Conservation (phyloP, 1,284 basidiomycete genomes). For the Apiotrichum porosum region DNA sequence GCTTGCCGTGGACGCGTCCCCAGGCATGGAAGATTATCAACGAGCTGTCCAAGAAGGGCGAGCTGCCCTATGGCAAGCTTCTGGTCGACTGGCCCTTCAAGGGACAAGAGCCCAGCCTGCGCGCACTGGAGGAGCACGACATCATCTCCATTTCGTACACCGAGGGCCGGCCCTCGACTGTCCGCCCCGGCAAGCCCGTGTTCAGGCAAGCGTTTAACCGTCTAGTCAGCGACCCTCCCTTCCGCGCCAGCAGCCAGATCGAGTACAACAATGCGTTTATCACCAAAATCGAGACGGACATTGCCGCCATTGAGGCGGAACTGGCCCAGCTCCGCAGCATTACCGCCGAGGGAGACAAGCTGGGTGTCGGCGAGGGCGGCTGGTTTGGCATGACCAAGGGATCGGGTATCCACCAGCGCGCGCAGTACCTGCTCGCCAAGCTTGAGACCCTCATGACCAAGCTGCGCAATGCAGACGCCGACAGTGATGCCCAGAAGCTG, state of each 20-base stretch:
- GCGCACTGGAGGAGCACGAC: constrained; percentile 84
- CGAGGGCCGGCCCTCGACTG: constrained; percentile 75
- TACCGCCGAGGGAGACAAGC: constrained; percentile 37
- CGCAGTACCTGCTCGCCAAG: constrained; percentile 66
- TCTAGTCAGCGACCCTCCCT: constrained; percentile 72
- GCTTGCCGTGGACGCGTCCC: constrained; percentile 73
- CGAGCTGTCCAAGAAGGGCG: constrained; percentile 62
- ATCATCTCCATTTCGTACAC: constrained; percentile 72
- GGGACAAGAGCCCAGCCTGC: constrained; percentile 73
- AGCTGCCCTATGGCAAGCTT: constrained; percentile 76
- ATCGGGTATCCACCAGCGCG: constrained; percentile 60
- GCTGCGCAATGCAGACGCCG: constrained; percentile 63
- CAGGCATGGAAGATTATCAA: constrained; percentile 86
- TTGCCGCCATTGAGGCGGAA: constrained; percentile 72
- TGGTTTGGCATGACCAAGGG: constrained; percentile 49
- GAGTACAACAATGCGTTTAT: constrained; percentile 71
- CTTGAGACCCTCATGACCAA: constrained; percentile 65
- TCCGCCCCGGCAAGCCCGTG: constrained; percentile 85
- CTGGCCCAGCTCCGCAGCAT: constrained; percentile 64
- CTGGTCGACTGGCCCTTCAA: constrained; percentile 87
- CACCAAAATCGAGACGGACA: constrained; percentile 59
- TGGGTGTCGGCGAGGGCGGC: constrained; percentile 24
- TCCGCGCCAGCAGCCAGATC: constrained; percentile 77
- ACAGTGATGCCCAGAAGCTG: constrained; percentile 65
- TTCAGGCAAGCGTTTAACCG: constrained; percentile 78